Percentiles rank a stretch among this genome's conserved stretches.
These are phyloP conservation scores for Linderina pennispora DNA, from an alignment of 192 early-diverging fungal genomes.

Conservation along the genomic window DNA sequence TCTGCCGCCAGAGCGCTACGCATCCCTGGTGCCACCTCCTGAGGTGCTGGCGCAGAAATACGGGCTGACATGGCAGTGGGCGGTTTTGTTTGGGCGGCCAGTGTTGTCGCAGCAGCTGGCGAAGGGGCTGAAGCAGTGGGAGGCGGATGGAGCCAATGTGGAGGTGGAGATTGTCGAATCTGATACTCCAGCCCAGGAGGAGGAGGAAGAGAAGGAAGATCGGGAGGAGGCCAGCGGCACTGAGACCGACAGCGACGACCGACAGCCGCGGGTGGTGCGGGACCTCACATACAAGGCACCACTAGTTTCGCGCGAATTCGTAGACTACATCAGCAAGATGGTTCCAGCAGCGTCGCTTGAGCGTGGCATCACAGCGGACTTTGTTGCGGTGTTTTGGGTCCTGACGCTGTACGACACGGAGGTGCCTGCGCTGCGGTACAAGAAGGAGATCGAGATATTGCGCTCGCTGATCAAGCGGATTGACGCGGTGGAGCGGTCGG, in stretches of 20 bases:
- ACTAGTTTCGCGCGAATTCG: slow-evolving; percentile 31
- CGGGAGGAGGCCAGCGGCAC: not conserved
- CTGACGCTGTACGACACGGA: slow-evolving; percentile 35
- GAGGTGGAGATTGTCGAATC: slow-evolving; percentile 10
- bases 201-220: slow-evolving; percentile 1
- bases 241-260: not conserved
- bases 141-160: slow-evolving; percentile 17
- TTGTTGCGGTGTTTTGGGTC: slow-evolving; percentile 38
- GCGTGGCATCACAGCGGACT: slow-evolving; percentile 29
- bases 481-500: slow-evolving; percentile 11
- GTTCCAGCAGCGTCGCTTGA: slow-evolving; percentile 13
- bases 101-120: slow-evolving; percentile 16
- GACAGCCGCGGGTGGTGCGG: slow-evolving; percentile 13
- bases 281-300: slow-evolving; percentile 31
- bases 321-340: slow-evolving; percentile 21
- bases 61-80: slow-evolving; percentile 32
- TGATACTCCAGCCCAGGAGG: not conserved
- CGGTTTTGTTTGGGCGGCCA: slow-evolving; percentile 39
- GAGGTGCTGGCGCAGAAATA: slow-evolving; percentile 22
- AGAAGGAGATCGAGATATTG: slow-evolving; percentile 27
- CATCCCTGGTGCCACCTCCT: slow-evolving; percentile 30
- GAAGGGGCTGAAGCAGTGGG: slow-evolving; percentile 35
- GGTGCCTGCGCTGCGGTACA: slow-evolving; percentile 26
- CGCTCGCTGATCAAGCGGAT: slow-evolving; percentile 23
- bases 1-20: slow-evolving; percentile 29